phyloP scores from a whole-genome alignment of 2,329 filamentous ascomycete species.

The Scolecobasidium constrictum region DNA sequence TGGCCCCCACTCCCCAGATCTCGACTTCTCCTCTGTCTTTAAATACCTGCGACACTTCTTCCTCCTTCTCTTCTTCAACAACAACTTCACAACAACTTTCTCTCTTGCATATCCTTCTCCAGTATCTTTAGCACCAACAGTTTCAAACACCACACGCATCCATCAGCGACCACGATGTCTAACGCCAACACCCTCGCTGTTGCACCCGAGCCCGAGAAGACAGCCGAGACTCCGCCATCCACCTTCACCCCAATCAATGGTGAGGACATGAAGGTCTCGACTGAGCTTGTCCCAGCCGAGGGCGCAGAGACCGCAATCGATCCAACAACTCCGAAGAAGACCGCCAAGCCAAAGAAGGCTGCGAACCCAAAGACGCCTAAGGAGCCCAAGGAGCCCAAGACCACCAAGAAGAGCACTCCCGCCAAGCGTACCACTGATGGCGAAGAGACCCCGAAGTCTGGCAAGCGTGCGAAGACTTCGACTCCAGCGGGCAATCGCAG shows the following conservation, averaged over 20 bases:
- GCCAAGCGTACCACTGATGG: background rate
- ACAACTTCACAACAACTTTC: background rate
- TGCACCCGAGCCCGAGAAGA: too few species aligned
- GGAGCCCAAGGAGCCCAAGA: background rate
- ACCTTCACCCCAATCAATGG: constrained; percentile 1
- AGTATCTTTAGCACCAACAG: too few species aligned
- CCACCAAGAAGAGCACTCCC: constrained; percentile 1
- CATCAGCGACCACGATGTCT: too few species aligned
- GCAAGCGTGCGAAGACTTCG: background rate
- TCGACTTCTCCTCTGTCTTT: too few species aligned
- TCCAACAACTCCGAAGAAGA: constrained; percentile 1
- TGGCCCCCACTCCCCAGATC: too few species aligned
- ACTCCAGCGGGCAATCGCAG: background rate
- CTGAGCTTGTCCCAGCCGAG: too few species aligned
- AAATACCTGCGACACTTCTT: background rate
- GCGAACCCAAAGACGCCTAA: too few species aligned
- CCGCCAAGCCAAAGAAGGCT: background rate
- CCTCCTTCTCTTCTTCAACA: background rate
- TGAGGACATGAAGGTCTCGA: too few species aligned
- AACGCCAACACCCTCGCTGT: too few species aligned
- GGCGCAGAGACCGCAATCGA: background rate
- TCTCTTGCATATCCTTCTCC: too few species aligned
- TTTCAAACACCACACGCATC: too few species aligned
- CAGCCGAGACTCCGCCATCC: too few species aligned
- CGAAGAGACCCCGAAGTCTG: constrained; percentile 3